Evolutionary conservation across 768 basidiomycete genomes (phyloP), one percentile per base, ranked within the genome.

Genomic region (Pleurotus cornucopiae): DNA sequence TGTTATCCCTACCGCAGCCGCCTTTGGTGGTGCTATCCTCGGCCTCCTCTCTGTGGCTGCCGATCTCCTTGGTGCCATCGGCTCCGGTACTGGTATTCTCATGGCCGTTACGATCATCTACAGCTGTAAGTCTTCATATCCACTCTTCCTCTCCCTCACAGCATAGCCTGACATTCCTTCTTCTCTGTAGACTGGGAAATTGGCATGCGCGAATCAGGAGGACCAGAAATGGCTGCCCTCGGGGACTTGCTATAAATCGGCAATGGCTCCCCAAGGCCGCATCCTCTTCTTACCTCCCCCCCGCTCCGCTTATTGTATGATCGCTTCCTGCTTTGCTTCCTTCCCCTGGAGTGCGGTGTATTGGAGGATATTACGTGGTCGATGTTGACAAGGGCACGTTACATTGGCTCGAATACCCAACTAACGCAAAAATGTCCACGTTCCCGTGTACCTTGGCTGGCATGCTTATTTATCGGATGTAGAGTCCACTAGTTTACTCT

Each of bases 41-140:
- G 96, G 95, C 25, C 74, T 97, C 11, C 76, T 98, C 26, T 91
- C 89, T 6, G 95, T 99, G 54, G 80, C 85, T 9, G 95, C 97
- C 2, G 96, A 99, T 67, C 72, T 99, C 59, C 88, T 95, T 79
- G 97, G 97, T 54, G 97, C 96, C 2, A 89, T 98, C 57, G 95
- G 95, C 9, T 93, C 90, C 64, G 94, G 94, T 46, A 95, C 92
- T 4, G 92, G 93, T 80, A 97, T 97, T 66, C 77, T 98, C 61
- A 95, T 98, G 93, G 94, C 94, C 30, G 94, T 96, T 51, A 97
- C 96, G 20, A 98, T 94, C 67, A 97, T 98, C 71, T 97, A 97
- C 71, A 89, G 91, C 71, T 93, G 86, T 87, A 67, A 66, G 85
- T 82, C 5, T 49, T 34, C 30, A 3, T 0, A 2, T 3, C 30